phyloP scores from a whole-genome alignment of 495 filamentous ascomycete species.

The Neurospora sp. region DNA sequence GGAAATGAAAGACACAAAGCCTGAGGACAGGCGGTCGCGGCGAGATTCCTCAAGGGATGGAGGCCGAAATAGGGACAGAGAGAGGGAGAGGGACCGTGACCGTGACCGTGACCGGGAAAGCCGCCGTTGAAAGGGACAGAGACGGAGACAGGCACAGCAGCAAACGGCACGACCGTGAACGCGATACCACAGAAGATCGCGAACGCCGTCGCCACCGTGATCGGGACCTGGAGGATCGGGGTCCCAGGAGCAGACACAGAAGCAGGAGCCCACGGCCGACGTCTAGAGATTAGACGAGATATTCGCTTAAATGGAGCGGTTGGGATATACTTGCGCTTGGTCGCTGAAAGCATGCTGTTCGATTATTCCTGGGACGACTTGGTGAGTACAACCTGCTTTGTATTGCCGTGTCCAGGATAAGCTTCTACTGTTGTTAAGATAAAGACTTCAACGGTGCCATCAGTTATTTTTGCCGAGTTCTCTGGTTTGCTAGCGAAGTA shows the following conservation, averaged over 20 bases:
- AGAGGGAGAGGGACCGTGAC: slow-evolving; percentile 3
- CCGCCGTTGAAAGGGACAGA: slow-evolving; percentile 11
- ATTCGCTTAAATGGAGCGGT: not conserved
- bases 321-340: not conserved
- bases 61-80: slow-evolving; percentile 3
- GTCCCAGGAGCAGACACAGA: not conserved
- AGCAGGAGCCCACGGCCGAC: slow-evolving; percentile 1
- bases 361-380: not conserved
- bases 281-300: not conserved
- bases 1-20: not conserved
- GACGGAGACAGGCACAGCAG: not conserved
- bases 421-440: not conserved
- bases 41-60: not conserved
- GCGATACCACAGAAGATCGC: slow-evolving; percentile 13
- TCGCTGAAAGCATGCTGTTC: not conserved
- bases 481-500: not conserved
- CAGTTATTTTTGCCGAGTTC: not conserved
- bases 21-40: not conserved
- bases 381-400: not conserved
- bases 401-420: not conserved
- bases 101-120: slow-evolving; percentile 16
- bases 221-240: not conserved
- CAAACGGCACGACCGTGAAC: slow-evolving; percentile 10
- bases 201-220: slow-evolving; percentile 7
- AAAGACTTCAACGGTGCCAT: not conserved